Evolutionary conservation across 495 filamentous ascomycete genomes (phyloP), one percentile per base, ranked within the genome.

Genomic region (Amphirosellinia nigrospora): DNA sequence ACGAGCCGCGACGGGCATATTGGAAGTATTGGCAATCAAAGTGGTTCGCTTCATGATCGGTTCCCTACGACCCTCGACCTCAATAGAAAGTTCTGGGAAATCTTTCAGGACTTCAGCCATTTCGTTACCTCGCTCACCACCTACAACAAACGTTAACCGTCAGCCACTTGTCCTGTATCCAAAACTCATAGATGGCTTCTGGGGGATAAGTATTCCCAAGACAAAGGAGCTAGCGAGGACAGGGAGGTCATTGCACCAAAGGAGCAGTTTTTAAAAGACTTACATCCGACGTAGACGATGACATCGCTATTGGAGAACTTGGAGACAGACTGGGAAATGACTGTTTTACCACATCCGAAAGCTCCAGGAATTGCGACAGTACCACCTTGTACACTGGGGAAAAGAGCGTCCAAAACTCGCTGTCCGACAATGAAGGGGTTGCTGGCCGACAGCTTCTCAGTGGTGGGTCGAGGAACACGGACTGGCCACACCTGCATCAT

Each of bases 401-500:
- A 99, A n/a, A 99, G 89, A 76, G 96, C 92, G 79, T 99, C 96
- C 74, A 98, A 85, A 75, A 99, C 96, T 79, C 96, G 88, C 85
- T 98, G 96, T 21, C 96, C 96, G 77, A 98, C 96, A 74, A 99
- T 88, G 83, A 98, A 94, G 41, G 96, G 96, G 72, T 89, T 86
- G 81, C 94, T 86, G 72, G 94, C 92, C 30, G 94, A 89, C 69
- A 96, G 88, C 83, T 93, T 97, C 85, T 98, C 96, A 68, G 89
- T 92, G 23, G 90, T 88, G 19, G 96, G 96, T 72, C 96, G 90
- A 53, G 96, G 94, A 43, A 96, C 96, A 85, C 96, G 95, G 66
- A 98, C 96, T n/a, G 96, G 96, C 96, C 96, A 99, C 68, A 90
- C 91, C 80, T 99, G 96, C 95, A 98, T 97, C 96, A 99, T 98